Evolutionary conservation across 768 basidiomycete species (phyloP), one percentile per base, ranked within the genome.

Genomic region (Mycena polygramma): DNA sequence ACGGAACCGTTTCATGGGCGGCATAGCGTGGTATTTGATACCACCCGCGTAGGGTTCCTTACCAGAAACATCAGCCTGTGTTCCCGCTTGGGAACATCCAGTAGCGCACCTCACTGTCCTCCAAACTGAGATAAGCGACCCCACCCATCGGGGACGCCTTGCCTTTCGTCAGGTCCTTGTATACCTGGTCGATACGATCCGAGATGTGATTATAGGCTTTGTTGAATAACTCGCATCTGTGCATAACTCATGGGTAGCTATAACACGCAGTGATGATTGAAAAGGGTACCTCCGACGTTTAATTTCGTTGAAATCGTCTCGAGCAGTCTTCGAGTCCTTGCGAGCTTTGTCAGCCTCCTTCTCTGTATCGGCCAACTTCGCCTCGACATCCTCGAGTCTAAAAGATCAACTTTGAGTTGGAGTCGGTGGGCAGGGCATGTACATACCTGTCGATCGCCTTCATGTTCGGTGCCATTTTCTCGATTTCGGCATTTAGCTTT

Each of bases 11-110:
- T 99, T 99, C 92, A 98, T 97, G 0, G 98, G 98, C 0, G 98
- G 98, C 98, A 99, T 99, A 1, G 97, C 97, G 77, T 99, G 97
- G 78, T 99, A 99, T 80, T 98, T 98, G 83, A 99, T 95, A 63
- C 98, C 95, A 45, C 89, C 91, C 37, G 79, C 77, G 59, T 79
- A 79, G 30, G 76, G 79, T 75, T 81, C 80, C 81, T 83, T 51
- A 15, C n/a, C 53, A 41, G 49, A 57, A 37, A n/a, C 45, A 35
- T 22, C 2, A 73, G 45, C 30, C 4, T 22, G 13, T 10, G 46
- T 52, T 30, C 30, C 26, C 17, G 6, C 55, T 14, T 10, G 19
- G 20, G 51, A 54, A 36, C 41, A 55, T 13, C 26, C n/a, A 49
- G 41, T 10, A 41, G 68, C 88, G 55, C 75, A 96, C 97, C 83